Percentiles rank a stretch among this genome's conserved stretches.
Conservation (phyloP, 202 grass and related monocot species). For the Elaeis oleifera region DNA sequence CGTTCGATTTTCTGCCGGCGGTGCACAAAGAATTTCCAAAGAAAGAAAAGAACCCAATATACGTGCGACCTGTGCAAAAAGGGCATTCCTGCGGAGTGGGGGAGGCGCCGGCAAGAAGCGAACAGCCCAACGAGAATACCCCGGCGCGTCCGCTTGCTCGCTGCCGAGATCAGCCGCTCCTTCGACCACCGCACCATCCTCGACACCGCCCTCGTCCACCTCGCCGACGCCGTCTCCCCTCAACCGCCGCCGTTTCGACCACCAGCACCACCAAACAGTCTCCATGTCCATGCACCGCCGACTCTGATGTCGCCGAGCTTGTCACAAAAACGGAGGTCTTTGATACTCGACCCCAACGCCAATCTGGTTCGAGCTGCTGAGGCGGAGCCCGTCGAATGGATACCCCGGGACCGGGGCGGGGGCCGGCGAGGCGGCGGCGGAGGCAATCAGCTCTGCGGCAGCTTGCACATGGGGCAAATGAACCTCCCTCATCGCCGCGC, state of each 20-base stretch:
- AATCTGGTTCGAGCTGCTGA: not conserved
- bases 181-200: slow-evolving; percentile 9
- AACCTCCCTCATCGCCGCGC: slow-evolving; percentile 79
- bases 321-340: not conserved
- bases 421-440: not conserved
- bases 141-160: slow-evolving; percentile 5
- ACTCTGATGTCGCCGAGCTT: not conserved
- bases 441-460: slow-evolving; percentile 66
- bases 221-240: not conserved
- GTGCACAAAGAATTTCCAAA: too few relatives aligned
- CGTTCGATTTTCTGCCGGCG: too few relatives aligned
- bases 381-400: slow-evolving; percentile 54
- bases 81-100: too few relatives aligned
- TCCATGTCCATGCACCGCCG: slow-evolving; percentile 1
- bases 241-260: not conserved
- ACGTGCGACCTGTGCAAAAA: too few relatives aligned
- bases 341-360: not conserved
- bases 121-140: too few relatives aligned
- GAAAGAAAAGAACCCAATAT: too few relatives aligned
- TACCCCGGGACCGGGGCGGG: slow-evolving; percentile 43
- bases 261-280: not conserved
- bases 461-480: slow-evolving; percentile 87
- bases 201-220: slow-evolving; percentile 2
- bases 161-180: slow-evolving; percentile 9
- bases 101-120: too few relatives aligned